Conservation (phyloP, 805 yeast species). For the Isabelozyma pseudorhagii region DNA sequence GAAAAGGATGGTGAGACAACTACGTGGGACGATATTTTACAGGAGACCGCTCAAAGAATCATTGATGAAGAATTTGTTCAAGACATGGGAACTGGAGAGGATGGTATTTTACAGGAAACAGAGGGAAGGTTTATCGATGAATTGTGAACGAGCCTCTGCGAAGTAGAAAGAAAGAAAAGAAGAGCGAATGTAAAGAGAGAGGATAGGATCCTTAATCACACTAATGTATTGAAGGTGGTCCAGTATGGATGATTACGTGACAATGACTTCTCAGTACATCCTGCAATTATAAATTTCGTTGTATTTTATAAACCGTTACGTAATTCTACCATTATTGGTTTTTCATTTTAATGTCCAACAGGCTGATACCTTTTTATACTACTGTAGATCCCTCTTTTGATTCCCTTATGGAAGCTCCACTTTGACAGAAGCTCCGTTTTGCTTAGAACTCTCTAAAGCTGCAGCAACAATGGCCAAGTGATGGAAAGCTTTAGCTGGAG, state of each 20-base stretch:
- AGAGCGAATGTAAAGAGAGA: too few species aligned
- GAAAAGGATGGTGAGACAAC: background rate
- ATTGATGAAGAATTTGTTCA: conserved; percentile 8
- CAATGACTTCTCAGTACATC: too few species aligned
- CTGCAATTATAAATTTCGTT: too few species aligned
- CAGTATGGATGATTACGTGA: too few species aligned
- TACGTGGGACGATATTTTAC: background rate
- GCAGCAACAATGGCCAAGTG: conserved; percentile 91
- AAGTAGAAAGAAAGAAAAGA: too few species aligned
- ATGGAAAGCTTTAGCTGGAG: conserved; percentile 84
- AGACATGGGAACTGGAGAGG: background rate
- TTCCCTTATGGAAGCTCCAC: conserved; percentile 32
- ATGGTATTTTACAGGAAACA: background rate
- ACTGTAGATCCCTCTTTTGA: background rate
- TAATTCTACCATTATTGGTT: too few species aligned
- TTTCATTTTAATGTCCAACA: too few species aligned
- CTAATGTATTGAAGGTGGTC: too few species aligned
- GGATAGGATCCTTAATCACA: too few species aligned
- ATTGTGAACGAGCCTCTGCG: background rate
- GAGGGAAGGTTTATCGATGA: conserved; percentile 7
- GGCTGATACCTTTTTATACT: background rate
- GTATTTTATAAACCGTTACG: too few species aligned
- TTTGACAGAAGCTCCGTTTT: conserved; percentile 48
- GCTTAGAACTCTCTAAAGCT: conserved; percentile 64
- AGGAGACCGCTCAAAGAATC: conserved; percentile 1